Base-by-base conservation (phyloP, 164 flowering plant genomes). In the Liriodendron chinense region DNA sequence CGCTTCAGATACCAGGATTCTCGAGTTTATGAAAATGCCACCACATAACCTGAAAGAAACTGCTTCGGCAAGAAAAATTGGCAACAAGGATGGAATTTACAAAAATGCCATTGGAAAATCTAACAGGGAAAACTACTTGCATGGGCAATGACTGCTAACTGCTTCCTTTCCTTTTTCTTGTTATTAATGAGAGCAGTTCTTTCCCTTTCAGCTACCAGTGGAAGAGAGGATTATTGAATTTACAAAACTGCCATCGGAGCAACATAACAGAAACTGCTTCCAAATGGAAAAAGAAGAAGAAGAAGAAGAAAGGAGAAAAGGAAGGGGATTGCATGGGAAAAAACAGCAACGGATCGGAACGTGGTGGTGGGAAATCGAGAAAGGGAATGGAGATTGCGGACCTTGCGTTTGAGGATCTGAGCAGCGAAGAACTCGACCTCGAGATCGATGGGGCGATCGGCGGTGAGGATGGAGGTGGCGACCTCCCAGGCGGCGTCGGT, bases 381-480 rank as follows among this genome's bases (percentile, higher is more conserved):
- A 62, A 62, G 20, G n/a, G 21, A 74, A 61, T 7, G 72, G 67
- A 7, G 47, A 34, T 10, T 0, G 50, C 57, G 14, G 28, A 95
- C 98, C 98, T 95, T 95, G 24, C 98, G 84, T 74, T 91, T 93
- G 81, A 95, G 94, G 81, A 93, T 89, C 85, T 94, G 98, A 61
- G 98, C 98, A 12, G 98, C 94, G 79, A 93, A 95, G 86, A 95
- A 95, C 77, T 93, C 87, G 77, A 93, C 84, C 76, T 95, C 97
- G 78, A 87, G 87, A 77, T 82, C 82, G 71, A 88, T 53, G 9
- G 82, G 64, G 14, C 68, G 86, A 77, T 79, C 79, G 77, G 92
- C 84, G 69, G 93, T 87, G 82, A 95, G 97, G n/a, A 95, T 84
- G 56, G 93, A 86, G 6, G 92, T 89, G 77, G 98, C 90, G 48